Conservation (phyloP, 2,329 filamentous ascomycete genomes). For the Calonectria leucothoes region DNA sequence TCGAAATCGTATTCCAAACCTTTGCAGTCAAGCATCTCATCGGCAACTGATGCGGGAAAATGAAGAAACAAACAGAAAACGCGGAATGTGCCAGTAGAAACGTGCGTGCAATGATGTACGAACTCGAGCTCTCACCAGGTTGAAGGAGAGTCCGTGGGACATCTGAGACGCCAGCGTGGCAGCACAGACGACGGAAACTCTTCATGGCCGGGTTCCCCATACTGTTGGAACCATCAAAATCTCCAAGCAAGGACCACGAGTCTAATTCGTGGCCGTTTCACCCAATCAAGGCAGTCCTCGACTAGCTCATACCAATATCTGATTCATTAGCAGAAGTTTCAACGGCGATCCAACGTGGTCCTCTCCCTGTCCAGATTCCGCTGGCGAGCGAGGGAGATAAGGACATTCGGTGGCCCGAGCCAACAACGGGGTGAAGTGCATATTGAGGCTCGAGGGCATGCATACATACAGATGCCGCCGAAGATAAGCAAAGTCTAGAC, state of each 20-base stretch:
- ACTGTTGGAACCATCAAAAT: not conserved
- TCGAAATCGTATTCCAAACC: not conserved
- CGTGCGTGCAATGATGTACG: not conserved
- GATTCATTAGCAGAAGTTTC: not conserved
- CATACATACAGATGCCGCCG: not conserved
- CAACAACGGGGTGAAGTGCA: not conserved
- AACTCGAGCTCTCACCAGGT: not conserved
- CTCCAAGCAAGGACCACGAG: conserved; percentile 18
- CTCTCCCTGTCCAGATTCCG: not conserved
- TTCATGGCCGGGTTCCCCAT: not conserved
- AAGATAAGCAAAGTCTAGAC: conserved; percentile 44
- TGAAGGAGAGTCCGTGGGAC: not conserved
- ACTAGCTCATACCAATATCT: not conserved
- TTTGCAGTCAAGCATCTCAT: not conserved
- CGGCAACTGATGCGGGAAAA: not conserved
- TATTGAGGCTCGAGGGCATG: not conserved
- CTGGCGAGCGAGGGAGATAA: not conserved
- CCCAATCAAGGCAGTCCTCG: not conserved
- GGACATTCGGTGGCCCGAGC: not conserved
- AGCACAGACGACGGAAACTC: conserved; percentile 4
- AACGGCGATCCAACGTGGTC: not conserved
- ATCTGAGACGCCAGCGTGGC: not conserved
- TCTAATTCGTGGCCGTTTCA: conserved; percentile 2
- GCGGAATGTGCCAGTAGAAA: not conserved
- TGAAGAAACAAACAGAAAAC: not conserved